Percentiles rank a stretch among this genome's conserved stretches.
Conservation (phyloP, 2,329 filamentous ascomycete genomes). For the Neocatenulostroma microsporum region DNA sequence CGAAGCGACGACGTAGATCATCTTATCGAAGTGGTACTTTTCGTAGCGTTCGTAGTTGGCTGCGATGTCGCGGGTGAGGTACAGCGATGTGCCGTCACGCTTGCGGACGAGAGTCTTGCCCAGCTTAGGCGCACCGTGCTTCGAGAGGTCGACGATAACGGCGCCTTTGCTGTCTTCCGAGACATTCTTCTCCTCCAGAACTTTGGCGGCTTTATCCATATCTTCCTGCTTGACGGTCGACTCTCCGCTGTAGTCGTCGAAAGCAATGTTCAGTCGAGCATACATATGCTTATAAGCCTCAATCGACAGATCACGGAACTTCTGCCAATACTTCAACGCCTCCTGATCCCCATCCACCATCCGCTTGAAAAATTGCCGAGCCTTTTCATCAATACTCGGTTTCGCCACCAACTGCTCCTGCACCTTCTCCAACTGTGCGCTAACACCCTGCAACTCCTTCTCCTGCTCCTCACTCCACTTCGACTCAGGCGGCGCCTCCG, state of each 20-base stretch:
- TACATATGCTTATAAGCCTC: constrained; percentile 58
- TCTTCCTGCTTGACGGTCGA: constrained; percentile 57
- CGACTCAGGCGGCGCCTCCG: constrained; percentile 22
- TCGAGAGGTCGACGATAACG: constrained; percentile 60
- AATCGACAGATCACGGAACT: constrained; percentile 57
- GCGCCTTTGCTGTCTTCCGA: constrained; percentile 59
- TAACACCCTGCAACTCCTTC: constrained; percentile 41
- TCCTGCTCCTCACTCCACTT: constrained; percentile 40
- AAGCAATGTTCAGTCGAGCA: constrained; percentile 56
- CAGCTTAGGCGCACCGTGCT: constrained; percentile 59
- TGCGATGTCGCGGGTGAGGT: constrained; percentile 62
- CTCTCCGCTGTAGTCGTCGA: constrained; percentile 62
- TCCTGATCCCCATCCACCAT: constrained; percentile 57
- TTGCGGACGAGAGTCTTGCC: constrained; percentile 60
- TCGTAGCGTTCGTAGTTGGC: constrained; percentile 56
- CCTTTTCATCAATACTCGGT: constrained; percentile 62
- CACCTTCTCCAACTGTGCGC: constrained; percentile 41
- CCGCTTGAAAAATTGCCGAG: constrained; percentile 61
- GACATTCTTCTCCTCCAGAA: constrained; percentile 53
- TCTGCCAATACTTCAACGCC: constrained; percentile 54
- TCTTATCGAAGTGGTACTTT: constrained; percentile 56
- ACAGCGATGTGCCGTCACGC: constrained; percentile 59
- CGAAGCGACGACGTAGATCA: constrained; percentile 59
- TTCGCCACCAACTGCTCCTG: constrained; percentile 43
- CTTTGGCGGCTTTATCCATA: constrained; percentile 52